These are phyloP conservation scores for Backusella westeae DNA, from an alignment of 192 early-diverging fungal genomes.

Conservation along the genomic window DNA sequence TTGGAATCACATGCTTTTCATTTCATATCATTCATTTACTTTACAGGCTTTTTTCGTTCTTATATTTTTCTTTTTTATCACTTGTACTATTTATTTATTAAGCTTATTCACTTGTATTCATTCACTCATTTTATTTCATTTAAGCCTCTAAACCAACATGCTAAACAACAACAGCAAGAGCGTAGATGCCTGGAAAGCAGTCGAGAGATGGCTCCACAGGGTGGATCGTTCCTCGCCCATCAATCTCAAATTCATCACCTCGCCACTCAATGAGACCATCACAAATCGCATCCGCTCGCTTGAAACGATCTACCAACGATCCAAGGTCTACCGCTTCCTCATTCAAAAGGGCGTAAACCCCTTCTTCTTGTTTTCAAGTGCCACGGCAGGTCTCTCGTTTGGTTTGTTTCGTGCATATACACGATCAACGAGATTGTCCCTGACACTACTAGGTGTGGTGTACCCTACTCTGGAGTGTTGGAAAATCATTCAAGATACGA, in stretches of 20 bases:
- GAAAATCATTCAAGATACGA: conserved; percentile 36
- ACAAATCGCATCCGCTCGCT: conserved; percentile 15
- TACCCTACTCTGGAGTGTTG: conserved; percentile 52
- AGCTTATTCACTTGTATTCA: background rate
- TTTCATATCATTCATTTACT: background rate
- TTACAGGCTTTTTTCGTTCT: background rate
- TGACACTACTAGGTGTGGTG: conserved; percentile 44
- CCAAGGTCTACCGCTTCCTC: conserved; percentile 14
- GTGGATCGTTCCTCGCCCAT: conserved; percentile 20
- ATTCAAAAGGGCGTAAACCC: conserved; percentile 23
- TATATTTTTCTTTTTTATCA: background rate
- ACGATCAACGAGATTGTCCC: conserved; percentile 37
- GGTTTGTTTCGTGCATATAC: conserved; percentile 36
- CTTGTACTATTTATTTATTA: background rate
- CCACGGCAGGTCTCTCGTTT: conserved; percentile 22
- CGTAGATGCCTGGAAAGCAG: background rate
- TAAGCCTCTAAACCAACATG: background rate
- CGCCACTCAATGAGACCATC: conserved; percentile 10
- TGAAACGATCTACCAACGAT: conserved; percentile 20
- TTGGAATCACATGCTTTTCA: background rate
- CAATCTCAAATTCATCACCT: conserved; percentile 18
- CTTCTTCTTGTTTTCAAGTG: conserved; percentile 13
- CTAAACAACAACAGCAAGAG: background rate
- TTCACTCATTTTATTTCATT: background rate
- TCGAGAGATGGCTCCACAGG: background rate